Percentiles rank a stretch among this genome's conserved stretches.
These are phyloP conservation scores for Candida freyschussii DNA, from an alignment of 1,139 yeast genomes.

Conservation along the genomic window DNA sequence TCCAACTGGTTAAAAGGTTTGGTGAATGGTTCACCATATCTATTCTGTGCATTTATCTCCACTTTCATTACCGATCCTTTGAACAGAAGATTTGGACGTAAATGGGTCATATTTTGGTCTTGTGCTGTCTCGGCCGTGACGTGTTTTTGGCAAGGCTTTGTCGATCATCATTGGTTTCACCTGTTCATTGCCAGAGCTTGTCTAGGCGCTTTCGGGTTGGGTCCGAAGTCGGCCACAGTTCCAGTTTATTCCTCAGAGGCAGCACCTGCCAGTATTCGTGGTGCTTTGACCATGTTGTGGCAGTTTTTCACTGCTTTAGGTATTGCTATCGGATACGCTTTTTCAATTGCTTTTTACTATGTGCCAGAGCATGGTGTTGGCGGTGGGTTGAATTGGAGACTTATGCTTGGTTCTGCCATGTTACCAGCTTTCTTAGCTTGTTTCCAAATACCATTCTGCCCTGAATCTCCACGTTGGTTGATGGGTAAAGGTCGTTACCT, in stretches of 20 bases:
- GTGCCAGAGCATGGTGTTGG: conserved; percentile 42
- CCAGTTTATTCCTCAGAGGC: conserved; percentile 83
- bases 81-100: conserved; percentile 62
- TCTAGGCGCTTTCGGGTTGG: conserved; percentile 68
- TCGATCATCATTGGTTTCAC: conserved; percentile 63
- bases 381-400: conserved; percentile 67
- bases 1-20: conserved; percentile 70
- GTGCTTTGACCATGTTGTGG: conserved; percentile 84
- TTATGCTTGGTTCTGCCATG: conserved; percentile 76
- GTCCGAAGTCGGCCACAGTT: conserved; percentile 76
- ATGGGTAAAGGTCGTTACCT: conserved; percentile 58
- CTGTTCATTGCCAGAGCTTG: conserved; percentile 67
- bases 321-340: conserved; percentile 74
- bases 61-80: conserved; percentile 72
- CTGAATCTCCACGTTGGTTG: conserved; percentile 80
- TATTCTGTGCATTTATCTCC: conserved; percentile 64
- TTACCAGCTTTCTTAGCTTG: conserved; percentile 69
- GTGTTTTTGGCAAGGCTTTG: conserved; percentile 75
- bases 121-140: conserved; percentile 61
- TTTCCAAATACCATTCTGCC: conserved; percentile 62
- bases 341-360: conserved; percentile 56
- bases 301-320: conserved; percentile 88
- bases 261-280: conserved; percentile 71
- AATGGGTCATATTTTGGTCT: conserved; percentile 65
- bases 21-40: conserved; percentile 76